Evolutionary conservation across 2,329 filamentous ascomycete species (phyloP).

Genomic region (Sporothrix phasma): DNA sequence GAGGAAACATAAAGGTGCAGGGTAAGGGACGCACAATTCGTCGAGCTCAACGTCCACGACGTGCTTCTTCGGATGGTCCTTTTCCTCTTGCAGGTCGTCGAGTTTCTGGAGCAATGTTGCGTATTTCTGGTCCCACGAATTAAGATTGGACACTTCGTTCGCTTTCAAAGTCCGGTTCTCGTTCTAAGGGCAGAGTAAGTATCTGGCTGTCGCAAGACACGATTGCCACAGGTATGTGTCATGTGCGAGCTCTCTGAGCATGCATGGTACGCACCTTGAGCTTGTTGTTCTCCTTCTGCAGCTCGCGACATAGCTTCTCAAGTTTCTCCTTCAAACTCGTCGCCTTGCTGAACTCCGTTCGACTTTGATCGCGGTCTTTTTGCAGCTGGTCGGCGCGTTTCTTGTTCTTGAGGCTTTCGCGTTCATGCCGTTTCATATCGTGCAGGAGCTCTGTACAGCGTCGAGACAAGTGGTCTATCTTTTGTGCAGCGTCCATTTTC

Average conservation of each 20-base stretch:
- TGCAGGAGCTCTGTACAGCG: slow-evolving; percentile 84
- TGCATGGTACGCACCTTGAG: slow-evolving; percentile 83
- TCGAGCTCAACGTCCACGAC: slow-evolving; percentile 81
- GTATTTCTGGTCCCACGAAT: slow-evolving; percentile 76
- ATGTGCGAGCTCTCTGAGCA: no score
- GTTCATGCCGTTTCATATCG: slow-evolving; percentile 91
- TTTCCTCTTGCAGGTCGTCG: slow-evolving; percentile 79
- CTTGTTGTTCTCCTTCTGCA: slow-evolving; percentile 96
- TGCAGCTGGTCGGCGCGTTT: slow-evolving; percentile 88
- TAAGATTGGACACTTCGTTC: slow-evolving; percentile 70
- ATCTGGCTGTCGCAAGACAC: not conserved
- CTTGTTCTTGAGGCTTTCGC: slow-evolving; percentile 91
- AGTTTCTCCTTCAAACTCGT: slow-evolving; percentile 89
- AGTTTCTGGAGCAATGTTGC: slow-evolving; percentile 72
- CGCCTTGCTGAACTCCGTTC: slow-evolving; percentile 82
- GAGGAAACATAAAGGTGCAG: not conserved
- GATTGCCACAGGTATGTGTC: not conserved
- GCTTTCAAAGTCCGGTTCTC: slow-evolving; percentile 90
- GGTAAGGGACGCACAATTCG: slow-evolving; percentile 55
- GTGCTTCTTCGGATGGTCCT: slow-evolving; percentile 71
- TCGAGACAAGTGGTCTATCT: slow-evolving; percentile 81
- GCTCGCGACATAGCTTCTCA: slow-evolving; percentile 87
- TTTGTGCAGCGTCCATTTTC: slow-evolving; percentile 85
- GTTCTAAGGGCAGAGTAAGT: slow-evolving; percentile 43
- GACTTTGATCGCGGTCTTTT: slow-evolving; percentile 88